Conservation (phyloP, 192 early-diverging fungal genomes). For the Rhizophagus prolifer region DNA sequence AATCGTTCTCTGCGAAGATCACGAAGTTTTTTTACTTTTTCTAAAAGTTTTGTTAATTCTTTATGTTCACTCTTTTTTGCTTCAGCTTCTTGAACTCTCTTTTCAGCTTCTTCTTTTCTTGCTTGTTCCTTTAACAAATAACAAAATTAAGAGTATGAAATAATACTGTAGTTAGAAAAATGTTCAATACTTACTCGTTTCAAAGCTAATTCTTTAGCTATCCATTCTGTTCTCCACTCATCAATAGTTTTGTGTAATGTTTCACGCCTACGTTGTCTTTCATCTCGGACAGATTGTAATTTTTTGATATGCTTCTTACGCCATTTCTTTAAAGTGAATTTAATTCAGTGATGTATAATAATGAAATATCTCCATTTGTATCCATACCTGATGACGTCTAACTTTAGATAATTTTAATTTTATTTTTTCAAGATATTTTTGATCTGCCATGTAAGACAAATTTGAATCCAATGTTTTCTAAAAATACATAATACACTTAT, state of each 20-base stretch:
- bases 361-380: no score
- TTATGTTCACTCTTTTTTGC: conserved; percentile 29
- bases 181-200: conserved; percentile 26
- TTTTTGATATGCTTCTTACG: conserved; percentile 29
- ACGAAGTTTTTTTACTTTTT: conserved; percentile 30
- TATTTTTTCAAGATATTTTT: neutral
- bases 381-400: conserved; percentile 25
- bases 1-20: conserved; percentile 35
- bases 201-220: conserved; percentile 23
- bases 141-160: conserved; percentile 3
- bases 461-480: neutral
- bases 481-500: neutral
- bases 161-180: neutral
- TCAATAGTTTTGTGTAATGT: conserved; percentile 35
- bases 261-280: conserved; percentile 30
- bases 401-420: conserved; percentile 28
- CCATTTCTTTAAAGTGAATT: conserved; percentile 29
- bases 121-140: conserved; percentile 27
- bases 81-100: conserved; percentile 29
- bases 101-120: conserved; percentile 23
- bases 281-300: conserved; percentile 31
- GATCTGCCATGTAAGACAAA: neutral
- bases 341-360: neutral
- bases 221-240: conserved; percentile 33
- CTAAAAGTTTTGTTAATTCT: conserved; percentile 30